A percentile compares a stretch with the other conserved stretches of the same genome.
Conservation (phyloP, 1,139 yeast species). For the Suhomyces bolitotheri region DNA sequence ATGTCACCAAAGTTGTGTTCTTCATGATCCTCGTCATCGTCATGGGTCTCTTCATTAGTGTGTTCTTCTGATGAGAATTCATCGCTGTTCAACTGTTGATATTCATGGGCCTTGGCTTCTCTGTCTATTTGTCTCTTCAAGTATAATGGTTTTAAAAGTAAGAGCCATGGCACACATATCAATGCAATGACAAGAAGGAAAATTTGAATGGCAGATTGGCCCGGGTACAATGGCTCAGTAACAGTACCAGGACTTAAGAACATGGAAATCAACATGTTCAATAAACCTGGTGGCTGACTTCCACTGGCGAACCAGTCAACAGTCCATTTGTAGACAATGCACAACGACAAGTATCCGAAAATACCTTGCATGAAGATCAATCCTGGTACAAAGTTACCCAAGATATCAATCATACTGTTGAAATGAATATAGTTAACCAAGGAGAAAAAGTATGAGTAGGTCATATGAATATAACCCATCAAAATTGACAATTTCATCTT, state of each 20-base stretch:
- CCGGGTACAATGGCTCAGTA: constrained; percentile 63
- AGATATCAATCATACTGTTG: constrained; percentile 60
- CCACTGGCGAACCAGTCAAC: constrained; percentile 71
- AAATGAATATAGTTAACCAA: constrained; percentile 62
- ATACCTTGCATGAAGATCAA: constrained; percentile 80
- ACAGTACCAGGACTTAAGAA: constrained; percentile 74
- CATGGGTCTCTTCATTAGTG: constrained; percentile 29
- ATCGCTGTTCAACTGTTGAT: constrained; percentile 24
- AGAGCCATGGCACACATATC: constrained; percentile 74
- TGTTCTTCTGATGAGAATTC: constrained; percentile 14
- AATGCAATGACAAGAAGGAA: constrained; percentile 60
- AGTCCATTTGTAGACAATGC: constrained; percentile 78
- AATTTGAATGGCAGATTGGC: constrained; percentile 65
- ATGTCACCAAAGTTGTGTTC: constrained; percentile 69
- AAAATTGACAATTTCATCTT: constrained; percentile 80
- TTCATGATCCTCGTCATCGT: constrained; percentile 54
- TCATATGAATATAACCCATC: constrained; percentile 80
- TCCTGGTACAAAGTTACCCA: constrained; percentile 81
- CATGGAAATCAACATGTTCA: constrained; percentile 82
- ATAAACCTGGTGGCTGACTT: constrained; percentile 74
- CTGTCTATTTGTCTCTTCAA: constrained; percentile 47
- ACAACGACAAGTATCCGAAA: constrained; percentile 71
- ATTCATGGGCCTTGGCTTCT: constrained; percentile 40
- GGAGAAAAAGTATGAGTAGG: constrained; percentile 70
- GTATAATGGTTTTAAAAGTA: constrained; percentile 61